These are phyloP conservation scores for Castanospermum australe DNA, from an alignment of 306 rosid genomes.

Conservation along the genomic window DNA sequence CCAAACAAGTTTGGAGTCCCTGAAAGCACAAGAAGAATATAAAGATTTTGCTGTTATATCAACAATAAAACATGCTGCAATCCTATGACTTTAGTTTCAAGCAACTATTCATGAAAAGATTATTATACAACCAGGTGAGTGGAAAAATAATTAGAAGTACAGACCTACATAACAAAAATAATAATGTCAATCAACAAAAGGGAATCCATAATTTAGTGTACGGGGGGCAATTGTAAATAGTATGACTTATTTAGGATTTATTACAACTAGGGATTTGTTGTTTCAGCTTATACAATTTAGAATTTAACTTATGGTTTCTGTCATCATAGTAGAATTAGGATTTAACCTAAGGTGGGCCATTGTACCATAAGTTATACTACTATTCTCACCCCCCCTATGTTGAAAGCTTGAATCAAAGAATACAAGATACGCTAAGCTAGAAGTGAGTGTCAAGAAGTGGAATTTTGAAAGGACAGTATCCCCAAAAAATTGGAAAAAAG, in stretches of 20 bases:
- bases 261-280: not conserved
- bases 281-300: not conserved
- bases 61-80: conserved; percentile 13
- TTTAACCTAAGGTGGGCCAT: no score
- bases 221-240: not conserved
- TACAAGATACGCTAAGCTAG: not conserved
- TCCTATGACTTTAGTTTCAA: not conserved
- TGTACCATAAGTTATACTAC: no score
- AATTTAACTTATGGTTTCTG: no score
- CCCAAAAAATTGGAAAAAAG: no score
- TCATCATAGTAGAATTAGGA: no score
- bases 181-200: not conserved
- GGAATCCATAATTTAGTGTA: not conserved
- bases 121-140: not conserved
- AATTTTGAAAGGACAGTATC: not conserved
- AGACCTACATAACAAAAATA: not conserved
- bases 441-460: not conserved
- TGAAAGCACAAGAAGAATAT: conserved; percentile 40
- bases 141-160: not conserved
- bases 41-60: conserved; percentile 19
- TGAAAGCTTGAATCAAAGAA: no score
- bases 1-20: conserved; percentile 99
- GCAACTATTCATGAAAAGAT: not conserved
- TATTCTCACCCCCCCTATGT: no score
- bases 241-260: not conserved